Conservation (phyloP, 2,329 filamentous ascomycete genomes). For the Paecilomyces variotii region DNA sequence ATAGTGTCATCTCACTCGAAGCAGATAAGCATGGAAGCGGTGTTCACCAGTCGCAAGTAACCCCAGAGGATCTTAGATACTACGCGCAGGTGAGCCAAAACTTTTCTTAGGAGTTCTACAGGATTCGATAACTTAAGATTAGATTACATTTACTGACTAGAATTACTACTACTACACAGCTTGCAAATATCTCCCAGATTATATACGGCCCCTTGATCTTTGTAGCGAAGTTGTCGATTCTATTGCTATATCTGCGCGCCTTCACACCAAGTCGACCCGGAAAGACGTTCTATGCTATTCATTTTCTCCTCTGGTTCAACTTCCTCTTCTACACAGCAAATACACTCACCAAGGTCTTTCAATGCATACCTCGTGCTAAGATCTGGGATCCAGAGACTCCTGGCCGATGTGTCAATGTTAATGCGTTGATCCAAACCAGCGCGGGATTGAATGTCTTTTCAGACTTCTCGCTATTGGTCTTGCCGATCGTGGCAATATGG, state of each 20-base stretch:
- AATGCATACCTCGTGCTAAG: conserved; percentile 10
- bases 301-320: conserved; percentile 8
- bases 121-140: neutral
- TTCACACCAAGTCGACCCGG: conserved; percentile 11
- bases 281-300: conserved; percentile 7
- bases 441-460: conserved; percentile 10
- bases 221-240: conserved; percentile 15
- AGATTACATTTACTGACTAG: neutral
- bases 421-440: conserved; percentile 6
- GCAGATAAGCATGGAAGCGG: neutral
- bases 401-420: conserved; percentile 11
- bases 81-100: neutral
- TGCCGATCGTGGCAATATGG: conserved; percentile 7
- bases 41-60: neutral
- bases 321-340: conserved; percentile 11
- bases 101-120: neutral
- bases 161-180: neutral
- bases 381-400: conserved; percentile 7
- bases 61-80: neutral
- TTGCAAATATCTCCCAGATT: conserved; percentile 9
- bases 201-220: conserved; percentile 14
- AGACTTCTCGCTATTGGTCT: conserved; percentile 9
- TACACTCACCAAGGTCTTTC: conserved; percentile 9
- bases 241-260: conserved; percentile 14
- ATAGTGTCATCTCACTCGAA: neutral